Evolutionary conservation across 352 stramenopile species (phyloP).

Genomic region (Globisporangium lucens): DNA sequence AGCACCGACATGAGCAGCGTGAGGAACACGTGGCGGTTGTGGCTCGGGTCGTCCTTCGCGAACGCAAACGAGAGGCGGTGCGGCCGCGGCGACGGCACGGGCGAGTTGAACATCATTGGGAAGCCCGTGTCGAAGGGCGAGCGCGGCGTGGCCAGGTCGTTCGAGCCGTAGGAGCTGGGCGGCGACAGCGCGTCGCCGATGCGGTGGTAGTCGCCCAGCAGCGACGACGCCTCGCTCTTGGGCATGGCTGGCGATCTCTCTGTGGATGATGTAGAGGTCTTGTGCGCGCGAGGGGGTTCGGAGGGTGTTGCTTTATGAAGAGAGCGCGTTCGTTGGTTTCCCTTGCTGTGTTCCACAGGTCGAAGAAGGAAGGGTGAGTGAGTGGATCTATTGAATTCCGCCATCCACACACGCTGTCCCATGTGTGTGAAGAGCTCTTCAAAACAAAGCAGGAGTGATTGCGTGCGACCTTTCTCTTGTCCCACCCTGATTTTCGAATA

Average conservation of each 20-base stretch:
- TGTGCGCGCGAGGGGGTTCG: background rate
- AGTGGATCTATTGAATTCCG: background rate
- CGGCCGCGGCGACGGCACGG: conserved; percentile 46
- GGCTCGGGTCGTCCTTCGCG: conserved; percentile 16
- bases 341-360: no score
- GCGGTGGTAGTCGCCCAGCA: conserved; percentile 18
- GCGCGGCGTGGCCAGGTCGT: conserved; percentile 26
- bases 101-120: conserved; percentile 61
- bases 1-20: conserved; percentile 79
- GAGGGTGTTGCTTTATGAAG: background rate
- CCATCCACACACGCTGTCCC: background rate
- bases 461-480: conserved; percentile 2
- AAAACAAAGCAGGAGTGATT: background rate
- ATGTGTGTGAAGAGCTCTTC: background rate
- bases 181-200: conserved; percentile 12
- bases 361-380: background rate
- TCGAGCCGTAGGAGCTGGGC: conserved; percentile 13
- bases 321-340: background rate
- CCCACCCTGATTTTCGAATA: conserved; percentile 1
- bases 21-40: conserved; percentile 51
- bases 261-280: background rate
- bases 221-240: conserved; percentile 13
- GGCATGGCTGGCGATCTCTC: background rate
- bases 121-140: conserved; percentile 75
- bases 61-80: conserved; percentile 54